Percentiles rank a stretch among this genome's conserved stretches.
Evolutionary conservation across 2,329 filamentous ascomycete genomes (phyloP).

Genomic region (Plenodomus biglobosus): DNA sequence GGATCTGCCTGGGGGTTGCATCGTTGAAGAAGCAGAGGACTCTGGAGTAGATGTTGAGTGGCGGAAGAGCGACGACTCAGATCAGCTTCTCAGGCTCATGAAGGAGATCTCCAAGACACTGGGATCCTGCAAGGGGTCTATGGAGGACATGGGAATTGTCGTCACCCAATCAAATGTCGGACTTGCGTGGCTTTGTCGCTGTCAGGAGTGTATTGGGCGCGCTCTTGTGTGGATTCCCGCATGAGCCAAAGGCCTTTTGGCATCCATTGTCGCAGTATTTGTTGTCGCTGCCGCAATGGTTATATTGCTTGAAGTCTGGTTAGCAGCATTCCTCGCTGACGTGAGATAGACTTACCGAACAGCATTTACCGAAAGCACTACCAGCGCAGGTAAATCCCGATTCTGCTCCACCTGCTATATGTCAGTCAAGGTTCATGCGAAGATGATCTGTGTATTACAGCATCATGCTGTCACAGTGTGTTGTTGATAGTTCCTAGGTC

Average conservation of each 20-base stretch:
- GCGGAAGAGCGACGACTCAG: too few species aligned
- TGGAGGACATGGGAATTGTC: too few species aligned
- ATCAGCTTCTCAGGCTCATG: too few species aligned
- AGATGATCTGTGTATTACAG: neutral
- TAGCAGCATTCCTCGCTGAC: neutral
- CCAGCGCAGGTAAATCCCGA: constrained; percentile 4
- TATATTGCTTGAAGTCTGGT: neutral
- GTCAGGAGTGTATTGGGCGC: neutral
- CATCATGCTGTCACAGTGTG: neutral
- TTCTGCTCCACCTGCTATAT: neutral
- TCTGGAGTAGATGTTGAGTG: too few species aligned
- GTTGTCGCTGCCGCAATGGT: neutral
- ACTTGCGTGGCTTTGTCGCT: neutral
- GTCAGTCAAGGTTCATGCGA: neutral
- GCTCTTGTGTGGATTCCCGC: neutral
- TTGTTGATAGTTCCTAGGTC: neutral
- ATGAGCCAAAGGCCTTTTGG: neutral
- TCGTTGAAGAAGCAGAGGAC: too few species aligned
- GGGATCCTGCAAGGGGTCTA: too few species aligned
- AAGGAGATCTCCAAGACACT: too few species aligned
- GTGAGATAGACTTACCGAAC: neutral
- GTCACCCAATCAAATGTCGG: too few species aligned
- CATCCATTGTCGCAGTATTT: constrained; percentile 27
- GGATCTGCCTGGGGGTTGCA: too few species aligned
- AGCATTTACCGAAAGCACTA: constrained; percentile 2